Evolutionary conservation across 2,329 filamentous ascomycete genomes (phyloP).

Genomic region (Phyllosticta citrichinensis): DNA sequence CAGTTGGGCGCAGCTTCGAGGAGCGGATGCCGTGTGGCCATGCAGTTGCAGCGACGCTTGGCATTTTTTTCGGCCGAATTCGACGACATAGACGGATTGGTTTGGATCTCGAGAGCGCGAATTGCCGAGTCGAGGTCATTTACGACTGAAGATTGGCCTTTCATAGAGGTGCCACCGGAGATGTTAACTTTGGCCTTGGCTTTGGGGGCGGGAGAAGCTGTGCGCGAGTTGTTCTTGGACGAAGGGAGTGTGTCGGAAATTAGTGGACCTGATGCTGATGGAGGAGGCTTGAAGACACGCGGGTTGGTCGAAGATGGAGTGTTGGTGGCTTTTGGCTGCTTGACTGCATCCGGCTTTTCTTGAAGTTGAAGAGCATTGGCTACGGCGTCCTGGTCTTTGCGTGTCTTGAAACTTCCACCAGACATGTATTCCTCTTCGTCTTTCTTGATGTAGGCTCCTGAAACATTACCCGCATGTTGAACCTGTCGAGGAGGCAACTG

Average conservation of each 20-base stretch:
- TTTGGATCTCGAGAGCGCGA: slow-evolving; percentile 78
- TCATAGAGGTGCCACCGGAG: slow-evolving; percentile 70
- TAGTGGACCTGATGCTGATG: slow-evolving; percentile 64
- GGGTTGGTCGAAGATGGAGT: slow-evolving; percentile 23
- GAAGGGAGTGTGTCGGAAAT: slow-evolving; percentile 57
- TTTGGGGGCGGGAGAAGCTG: slow-evolving; percentile 40
- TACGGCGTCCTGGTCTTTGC: slow-evolving; percentile 29
- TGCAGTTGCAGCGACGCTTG: slow-evolving; percentile 71
- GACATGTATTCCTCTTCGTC: slow-evolving; percentile 66
- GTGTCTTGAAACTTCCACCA: slow-evolving; percentile 26
- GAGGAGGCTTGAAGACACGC: slow-evolving; percentile 43
- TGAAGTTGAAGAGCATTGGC: slow-evolving; percentile 40
- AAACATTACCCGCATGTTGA: slow-evolving; percentile 52
- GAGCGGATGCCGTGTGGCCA: slow-evolving; percentile 76
- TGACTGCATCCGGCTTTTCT: slow-evolving; percentile 39
- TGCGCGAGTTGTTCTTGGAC: slow-evolving; percentile 22
- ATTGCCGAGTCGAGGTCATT: slow-evolving; percentile 68
- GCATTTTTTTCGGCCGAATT: slow-evolving; percentile 40
- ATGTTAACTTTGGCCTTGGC: slow-evolving; percentile 59
- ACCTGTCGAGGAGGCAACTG: slow-evolving; percentile 31
- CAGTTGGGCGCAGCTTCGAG: slow-evolving; percentile 92
- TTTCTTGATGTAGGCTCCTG: slow-evolving; percentile 68
- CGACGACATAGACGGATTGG: slow-evolving; percentile 60
- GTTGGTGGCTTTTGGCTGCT: slow-evolving; percentile 17
- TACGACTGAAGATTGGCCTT: slow-evolving; percentile 65